Base-by-base conservation (phyloP, 1,284 basidiomycete species). In the Bondarzewia mesenterica region DNA sequence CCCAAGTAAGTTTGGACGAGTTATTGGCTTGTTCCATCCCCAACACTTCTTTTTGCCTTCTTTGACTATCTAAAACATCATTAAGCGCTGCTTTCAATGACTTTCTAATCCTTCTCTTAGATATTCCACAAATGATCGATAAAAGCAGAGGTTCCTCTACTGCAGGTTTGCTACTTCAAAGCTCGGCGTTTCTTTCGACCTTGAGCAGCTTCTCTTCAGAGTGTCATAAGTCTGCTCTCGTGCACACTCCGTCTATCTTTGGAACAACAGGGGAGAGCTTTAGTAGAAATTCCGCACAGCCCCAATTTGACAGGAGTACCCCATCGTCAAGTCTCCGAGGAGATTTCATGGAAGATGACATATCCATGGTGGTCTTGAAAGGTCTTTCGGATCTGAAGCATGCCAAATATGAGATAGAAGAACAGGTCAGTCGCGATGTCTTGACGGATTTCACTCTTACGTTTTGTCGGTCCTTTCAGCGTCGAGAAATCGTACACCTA, bases 401-500 rank as follows among this genome's bases (percentile, higher is more conserved):
- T 10, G 26, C 36, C 16, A 50, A 50, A 22, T 8, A 10, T 18
- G 49, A 50, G 32, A 37, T 42, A 4, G 49, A 50, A 44, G 42
- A 50, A 23, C 39, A 47, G 49, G 49, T 29, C 42, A n/a, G n/a
- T 16, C 15, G 14, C 2, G 16, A 20, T 38, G 16, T 14, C 15
- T 21, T 42, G 45, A 27, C n/a, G 10, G 6, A 7, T 29, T 25
- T 18, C 46, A 26, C 35, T 48, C 14, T 2, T 48, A n/a, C n/a
- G n/a, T n/a, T n/a, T n/a, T n/a, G n/a, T n/a, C n/a, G n/a, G n/a
- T n/a, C n/a, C n/a, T 25, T 39, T 14, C 40, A 55, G 54, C 47
- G 54, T 16, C 5, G 36, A 32, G 50, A 50, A 35, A 55, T 47
- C 37, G 49, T 42, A 14, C 50, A 47, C 16, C 21, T 55, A 26